Evolutionary conservation across 352 stramenopile genomes (phyloP).

Genomic region (Phytopythium aichiense): DNA sequence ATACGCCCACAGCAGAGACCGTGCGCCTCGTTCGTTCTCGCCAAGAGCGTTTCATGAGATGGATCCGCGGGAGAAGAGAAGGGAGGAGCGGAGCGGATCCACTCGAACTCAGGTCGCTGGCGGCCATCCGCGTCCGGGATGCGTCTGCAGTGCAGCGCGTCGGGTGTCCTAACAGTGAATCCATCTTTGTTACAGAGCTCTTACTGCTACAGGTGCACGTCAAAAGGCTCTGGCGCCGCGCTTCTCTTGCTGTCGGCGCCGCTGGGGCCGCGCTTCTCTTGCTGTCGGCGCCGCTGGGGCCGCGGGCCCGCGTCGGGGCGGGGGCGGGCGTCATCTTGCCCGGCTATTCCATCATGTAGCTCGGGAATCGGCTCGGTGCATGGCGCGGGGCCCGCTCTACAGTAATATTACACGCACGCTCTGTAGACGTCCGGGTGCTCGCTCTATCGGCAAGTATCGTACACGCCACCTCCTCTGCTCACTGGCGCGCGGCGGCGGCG

Average conservation of each 20-base stretch:
- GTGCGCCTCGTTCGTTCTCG: too few relatives aligned
- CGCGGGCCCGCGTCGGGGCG: not conserved
- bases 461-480: not conserved
- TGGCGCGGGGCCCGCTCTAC: not conserved
- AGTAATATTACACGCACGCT: conserved; percentile 6
- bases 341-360: conserved; percentile 6
- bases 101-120: too few relatives aligned
- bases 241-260: not conserved
- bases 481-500: conserved; percentile 3
- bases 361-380: not conserved
- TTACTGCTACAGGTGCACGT: not conserved
- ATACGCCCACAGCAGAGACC: too few relatives aligned
- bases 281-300: not conserved
- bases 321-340: not conserved
- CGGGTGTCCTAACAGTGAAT: too few relatives aligned
- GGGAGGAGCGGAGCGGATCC: not conserved
- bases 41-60: too few relatives aligned
- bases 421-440: not conserved
- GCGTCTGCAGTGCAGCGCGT: too few relatives aligned
- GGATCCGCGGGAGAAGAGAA: not conserved
- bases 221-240: not conserved
- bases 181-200: not conserved
- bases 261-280: not conserved
- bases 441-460: not conserved
- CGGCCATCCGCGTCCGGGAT: too few relatives aligned